A percentile compares a stretch with the other conserved stretches of the same genome.
These are phyloP conservation scores for Auricularia auricula-judae DNA, from an alignment of 768 basidiomycete genomes.

Conservation along the genomic window DNA sequence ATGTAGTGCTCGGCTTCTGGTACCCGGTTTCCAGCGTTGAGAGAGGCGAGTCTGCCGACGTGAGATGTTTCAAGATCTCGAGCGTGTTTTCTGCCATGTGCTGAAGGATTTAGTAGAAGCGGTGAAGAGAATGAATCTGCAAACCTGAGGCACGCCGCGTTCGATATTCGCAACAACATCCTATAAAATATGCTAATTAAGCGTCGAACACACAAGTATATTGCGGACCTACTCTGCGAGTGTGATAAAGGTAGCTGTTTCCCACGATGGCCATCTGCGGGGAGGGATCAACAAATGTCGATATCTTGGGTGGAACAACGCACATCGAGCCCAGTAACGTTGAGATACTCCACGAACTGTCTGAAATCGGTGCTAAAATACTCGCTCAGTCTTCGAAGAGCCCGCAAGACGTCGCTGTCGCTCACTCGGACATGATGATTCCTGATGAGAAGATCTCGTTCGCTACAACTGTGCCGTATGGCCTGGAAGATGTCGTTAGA, in stretches of 20 bases:
- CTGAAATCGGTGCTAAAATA: constrained; percentile 78
- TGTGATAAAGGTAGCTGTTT: constrained; percentile 91
- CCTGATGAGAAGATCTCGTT: constrained; percentile 91
- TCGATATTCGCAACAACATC: constrained; percentile 80
- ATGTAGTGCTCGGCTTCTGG: constrained; percentile 54
- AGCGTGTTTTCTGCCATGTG: constrained; percentile 88
- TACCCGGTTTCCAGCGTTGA: constrained; percentile 45
- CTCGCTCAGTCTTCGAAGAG: constrained; percentile 1
- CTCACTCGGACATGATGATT: constrained; percentile 78
- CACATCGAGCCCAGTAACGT: constrained; percentile 86
- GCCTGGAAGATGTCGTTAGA: constrained; percentile 28
- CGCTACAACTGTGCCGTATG: constrained; percentile 81
- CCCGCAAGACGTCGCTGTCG: not conserved
- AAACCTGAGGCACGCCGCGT: constrained; percentile 61
- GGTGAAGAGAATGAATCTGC: too few relatives aligned
- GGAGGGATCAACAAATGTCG: not conserved
- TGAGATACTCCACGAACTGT: constrained; percentile 83
- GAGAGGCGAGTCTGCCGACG: constrained; percentile 59
- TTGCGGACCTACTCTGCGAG: constrained; percentile 33
- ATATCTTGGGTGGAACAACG: constrained; percentile 15
- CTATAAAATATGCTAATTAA: constrained; percentile 16
- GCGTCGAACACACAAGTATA: too few relatives aligned
- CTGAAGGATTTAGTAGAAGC: too few relatives aligned
- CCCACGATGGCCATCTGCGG: constrained; percentile 82
- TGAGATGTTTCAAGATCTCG: constrained; percentile 64